Evolutionary conservation across 2,329 filamentous ascomycete genomes (phyloP).

Genomic region (Hypoxylon sp.): DNA sequence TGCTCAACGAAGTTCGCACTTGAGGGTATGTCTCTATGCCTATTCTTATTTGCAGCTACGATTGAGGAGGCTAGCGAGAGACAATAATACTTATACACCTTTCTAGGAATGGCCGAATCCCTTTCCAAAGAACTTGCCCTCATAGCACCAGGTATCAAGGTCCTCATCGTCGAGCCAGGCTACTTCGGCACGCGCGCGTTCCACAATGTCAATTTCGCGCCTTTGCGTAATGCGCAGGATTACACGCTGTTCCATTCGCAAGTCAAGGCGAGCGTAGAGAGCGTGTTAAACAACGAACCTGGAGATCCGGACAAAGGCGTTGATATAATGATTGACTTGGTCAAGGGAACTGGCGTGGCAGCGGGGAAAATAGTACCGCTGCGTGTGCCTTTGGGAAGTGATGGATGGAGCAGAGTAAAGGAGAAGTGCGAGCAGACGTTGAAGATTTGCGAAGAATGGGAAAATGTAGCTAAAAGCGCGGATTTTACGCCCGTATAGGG

Average conservation of each 20-base stretch:
- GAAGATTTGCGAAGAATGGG: conserved; percentile 59
- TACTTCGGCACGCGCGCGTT: conserved; percentile 55
- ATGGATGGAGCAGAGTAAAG: conserved; percentile 59
- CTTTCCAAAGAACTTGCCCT: conserved; percentile 46
- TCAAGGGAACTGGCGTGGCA: conserved; percentile 53
- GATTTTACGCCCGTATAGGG: too few relatives aligned
- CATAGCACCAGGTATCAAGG: conserved; percentile 46
- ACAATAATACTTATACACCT: neutral
- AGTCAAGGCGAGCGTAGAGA: conserved; percentile 42
- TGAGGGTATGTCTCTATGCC: conserved; percentile 24
- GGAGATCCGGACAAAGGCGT: conserved; percentile 53
- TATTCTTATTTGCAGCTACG: neutral
- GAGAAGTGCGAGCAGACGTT: conserved; percentile 59
- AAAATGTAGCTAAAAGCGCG: conserved; percentile 58
- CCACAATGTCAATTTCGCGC: conserved; percentile 45
- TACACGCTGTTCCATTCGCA: conserved; percentile 47
- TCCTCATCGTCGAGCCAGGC: conserved; percentile 53
- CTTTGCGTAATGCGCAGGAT: conserved; percentile 33
- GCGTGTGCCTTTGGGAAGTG: conserved; percentile 61
- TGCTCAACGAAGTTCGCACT: conserved; percentile 39
- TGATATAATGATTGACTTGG: conserved; percentile 62
- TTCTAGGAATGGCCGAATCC: conserved; percentile 44
- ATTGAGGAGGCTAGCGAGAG: neutral
- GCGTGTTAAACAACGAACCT: conserved; percentile 42
- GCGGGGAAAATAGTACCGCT: conserved; percentile 51